Percentiles rank a stretch among this genome's conserved stretches.
phyloP scores from a whole-genome alignment of 129 eudicot species.

The Flaveria trinervia region DNA sequence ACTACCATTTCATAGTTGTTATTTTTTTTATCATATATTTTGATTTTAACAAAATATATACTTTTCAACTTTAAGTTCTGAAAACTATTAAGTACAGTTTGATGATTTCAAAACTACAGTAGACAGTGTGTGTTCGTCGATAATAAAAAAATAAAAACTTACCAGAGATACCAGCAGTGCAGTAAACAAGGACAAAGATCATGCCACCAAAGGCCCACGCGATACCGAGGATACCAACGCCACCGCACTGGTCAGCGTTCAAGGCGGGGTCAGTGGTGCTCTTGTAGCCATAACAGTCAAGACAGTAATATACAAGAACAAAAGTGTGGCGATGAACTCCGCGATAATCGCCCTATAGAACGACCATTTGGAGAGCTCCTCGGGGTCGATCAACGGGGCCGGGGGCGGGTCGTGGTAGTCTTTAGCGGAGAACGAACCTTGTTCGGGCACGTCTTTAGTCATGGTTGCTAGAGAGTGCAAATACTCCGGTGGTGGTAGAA shows the following conservation, averaged over 20 bases:
- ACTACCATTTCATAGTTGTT: too few species aligned
- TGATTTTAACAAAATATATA: too few species aligned
- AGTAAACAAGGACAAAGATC: conserved; percentile 86
- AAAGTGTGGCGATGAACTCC: conserved; percentile 73
- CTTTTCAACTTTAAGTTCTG: too few species aligned
- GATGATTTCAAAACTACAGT: not conserved
- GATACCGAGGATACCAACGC: conserved; percentile 78
- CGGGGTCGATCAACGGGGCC: conserved; percentile 68
- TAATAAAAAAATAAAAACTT: not conserved
- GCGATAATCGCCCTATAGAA: conserved; percentile 79
- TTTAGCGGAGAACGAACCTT: conserved; percentile 65
- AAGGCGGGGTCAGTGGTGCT: conserved; percentile 46
- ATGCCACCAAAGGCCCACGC: conserved; percentile 92
- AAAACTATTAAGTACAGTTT: too few species aligned
- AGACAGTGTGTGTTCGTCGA: too few species aligned
- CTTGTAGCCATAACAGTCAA: conserved; percentile 72
- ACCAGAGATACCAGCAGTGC: conserved; percentile 95
- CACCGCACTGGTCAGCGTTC: conserved; percentile 57
- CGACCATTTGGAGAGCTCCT: conserved; percentile 67
- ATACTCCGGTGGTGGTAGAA: not conserved
- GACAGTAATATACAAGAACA: conserved; percentile 69
- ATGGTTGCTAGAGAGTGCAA: conserved; percentile 12
- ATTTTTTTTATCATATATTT: too few species aligned
- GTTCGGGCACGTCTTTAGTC: conserved; percentile 62
- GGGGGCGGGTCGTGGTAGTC: conserved; percentile 94